Conservation (phyloP, 2,329 filamentous ascomycete genomes). For the Colletotrichum destructivum region DNA sequence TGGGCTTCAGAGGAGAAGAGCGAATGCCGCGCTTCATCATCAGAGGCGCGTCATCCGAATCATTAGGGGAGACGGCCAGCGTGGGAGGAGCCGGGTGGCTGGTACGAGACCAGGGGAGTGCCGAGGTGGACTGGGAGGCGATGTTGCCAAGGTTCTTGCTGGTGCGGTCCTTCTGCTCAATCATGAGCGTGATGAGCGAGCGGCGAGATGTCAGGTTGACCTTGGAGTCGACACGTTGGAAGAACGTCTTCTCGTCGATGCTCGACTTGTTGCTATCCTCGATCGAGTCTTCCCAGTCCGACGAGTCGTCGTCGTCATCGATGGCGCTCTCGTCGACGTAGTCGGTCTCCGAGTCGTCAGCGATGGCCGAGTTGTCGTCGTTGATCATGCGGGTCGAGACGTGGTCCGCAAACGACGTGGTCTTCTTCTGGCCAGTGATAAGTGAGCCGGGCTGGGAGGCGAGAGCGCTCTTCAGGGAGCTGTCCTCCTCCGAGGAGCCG, state of each 20-base stretch:
- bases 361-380: constrained; percentile 64
- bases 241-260: constrained; percentile 83
- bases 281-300: constrained; percentile 76
- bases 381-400: constrained; percentile 78
- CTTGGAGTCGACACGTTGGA: constrained; percentile 92
- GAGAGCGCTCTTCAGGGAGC: constrained; percentile 75
- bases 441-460: constrained; percentile 60
- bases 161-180: constrained; percentile 83
- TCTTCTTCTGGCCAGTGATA: constrained; percentile 75
- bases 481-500: constrained; percentile 81
- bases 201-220: constrained; percentile 87
- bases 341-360: constrained; percentile 71
- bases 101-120: constrained; percentile 76
- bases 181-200: constrained; percentile 90
- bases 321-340: constrained; percentile 89
- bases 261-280: constrained; percentile 85
- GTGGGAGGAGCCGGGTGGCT: constrained; percentile 56
- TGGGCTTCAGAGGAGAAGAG: constrained; percentile 61
- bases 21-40: constrained; percentile 75
- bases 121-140: constrained; percentile 76
- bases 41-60: constrained; percentile 74
- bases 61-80: constrained; percentile 67
- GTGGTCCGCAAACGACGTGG: constrained; percentile 85
- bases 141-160: constrained; percentile 75
- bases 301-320: constrained; percentile 77